Conservation (phyloP, 1,284 basidiomycete species). For the Anthracocystis panici-leucophaei region DNA sequence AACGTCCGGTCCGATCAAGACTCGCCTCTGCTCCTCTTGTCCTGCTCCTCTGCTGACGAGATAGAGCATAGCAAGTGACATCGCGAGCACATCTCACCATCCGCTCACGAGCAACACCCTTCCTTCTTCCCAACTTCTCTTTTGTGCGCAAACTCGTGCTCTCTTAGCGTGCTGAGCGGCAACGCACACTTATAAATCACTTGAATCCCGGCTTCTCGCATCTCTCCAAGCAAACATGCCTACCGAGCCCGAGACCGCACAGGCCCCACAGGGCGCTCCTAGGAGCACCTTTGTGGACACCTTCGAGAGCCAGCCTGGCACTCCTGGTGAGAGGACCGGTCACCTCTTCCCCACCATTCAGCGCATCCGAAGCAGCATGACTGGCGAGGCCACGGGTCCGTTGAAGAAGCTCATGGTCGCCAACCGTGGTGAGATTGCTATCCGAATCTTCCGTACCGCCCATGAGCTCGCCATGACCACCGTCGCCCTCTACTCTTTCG, state of each 20-base stretch:
- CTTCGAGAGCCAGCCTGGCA: constrained; percentile 63
- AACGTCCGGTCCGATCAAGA: constrained; percentile 14
- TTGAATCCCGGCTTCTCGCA: background rate
- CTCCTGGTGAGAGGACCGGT: constrained; percentile 60
- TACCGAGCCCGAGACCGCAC: constrained; percentile 49
- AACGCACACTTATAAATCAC: background rate
- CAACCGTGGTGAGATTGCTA: constrained; percentile 82
- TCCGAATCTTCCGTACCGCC: constrained; percentile 97
- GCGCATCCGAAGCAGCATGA: constrained; percentile 59
- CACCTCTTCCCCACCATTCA: constrained; percentile 66
- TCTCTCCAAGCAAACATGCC: constrained; percentile 31
- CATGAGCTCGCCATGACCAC: constrained; percentile 99
- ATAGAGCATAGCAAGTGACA: constrained; percentile 16
- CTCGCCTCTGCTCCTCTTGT: constrained; percentile 7
- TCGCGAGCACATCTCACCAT: constrained; percentile 4
- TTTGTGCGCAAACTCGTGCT: background rate
- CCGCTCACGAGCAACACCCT: background rate
- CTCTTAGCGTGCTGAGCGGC: background rate
- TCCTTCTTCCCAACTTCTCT: background rate
- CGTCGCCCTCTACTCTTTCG: constrained; percentile 96
- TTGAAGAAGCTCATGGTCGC: constrained; percentile 68
- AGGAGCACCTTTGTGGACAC: constrained; percentile 62
- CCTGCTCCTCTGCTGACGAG: constrained; percentile 18
- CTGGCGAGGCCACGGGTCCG: constrained; percentile 47
- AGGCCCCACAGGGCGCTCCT: constrained; percentile 52